Base-by-base conservation (phyloP, 1,139 yeast genomes). In the Debaryomyces udenii region DNA sequence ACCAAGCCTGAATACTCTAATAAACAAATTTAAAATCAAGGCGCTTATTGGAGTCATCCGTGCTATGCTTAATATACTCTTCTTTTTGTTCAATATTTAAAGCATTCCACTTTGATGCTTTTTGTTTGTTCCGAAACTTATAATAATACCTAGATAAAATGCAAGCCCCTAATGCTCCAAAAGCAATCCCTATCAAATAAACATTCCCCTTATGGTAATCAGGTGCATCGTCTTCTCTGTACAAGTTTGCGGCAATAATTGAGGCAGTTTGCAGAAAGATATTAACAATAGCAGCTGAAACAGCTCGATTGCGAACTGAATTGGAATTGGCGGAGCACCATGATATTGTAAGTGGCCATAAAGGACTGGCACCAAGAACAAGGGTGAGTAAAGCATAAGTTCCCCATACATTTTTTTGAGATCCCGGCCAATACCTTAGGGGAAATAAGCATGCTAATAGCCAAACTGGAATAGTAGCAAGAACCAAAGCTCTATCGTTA, bases 241-340 rank as follows among this genome's bases (percentile, higher is more conserved):
- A 82, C 7, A 81, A 66, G 48, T 80, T 76, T 11, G 78, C 64
- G 3, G 76, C 62, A 6, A 74, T 62, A 37, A 81, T 76, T 27
- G 66, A 56, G 1, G 79, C 81, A 1, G 74, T 59, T 52, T 81
- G 87, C 1, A 76, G 76, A 48, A 69, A 70, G 64, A 81, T 79
- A 51, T 82, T 82, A 55, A 78, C 79, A 18, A 81, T 43, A 0
- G 86, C 80, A 2, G 84, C 73, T 13, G 81, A 70, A 6, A 81
- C 78, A 0, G 86, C 74, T 47, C 88, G 63, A 9, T 76, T 66
- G 22, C 80, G 60, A 22, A 82, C 83, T 6, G 83, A 68, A 49
- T 77, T 76, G 7, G 85, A 68, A 49, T 81, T 81, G 24, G 74
- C 58, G 0, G 84, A 77, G 40, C 78, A 71, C 81, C 84, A 77